phyloP scores from a whole-genome alignment of 2,329 filamentous ascomycete species.

The Teratosphaeria destructans region DNA sequence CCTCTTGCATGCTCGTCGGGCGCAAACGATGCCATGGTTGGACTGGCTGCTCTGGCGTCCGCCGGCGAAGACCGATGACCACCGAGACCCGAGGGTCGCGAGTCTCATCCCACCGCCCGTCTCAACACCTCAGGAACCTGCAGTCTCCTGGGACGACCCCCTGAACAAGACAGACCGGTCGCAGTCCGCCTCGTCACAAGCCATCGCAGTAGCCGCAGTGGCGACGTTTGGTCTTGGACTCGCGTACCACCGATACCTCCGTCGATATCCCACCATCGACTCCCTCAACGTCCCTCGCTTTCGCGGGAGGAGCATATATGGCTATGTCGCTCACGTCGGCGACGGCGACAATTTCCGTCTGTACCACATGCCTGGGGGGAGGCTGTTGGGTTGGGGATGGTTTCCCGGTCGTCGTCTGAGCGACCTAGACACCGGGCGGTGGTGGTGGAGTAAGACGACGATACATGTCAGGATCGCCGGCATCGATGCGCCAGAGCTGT shows the following conservation, averaged over 20 bases:
- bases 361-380: slow-evolving; percentile 89
- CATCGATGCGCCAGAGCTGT: slow-evolving; percentile 82
- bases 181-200: slow-evolving; percentile 44
- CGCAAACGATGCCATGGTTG: slow-evolving; percentile 8
- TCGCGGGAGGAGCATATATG: slow-evolving; percentile 65
- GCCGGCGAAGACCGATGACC: slow-evolving; percentile 18
- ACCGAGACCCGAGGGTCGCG: neutral
- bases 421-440: neutral
- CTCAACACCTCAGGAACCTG: neutral
- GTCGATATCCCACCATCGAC: slow-evolving; percentile 68
- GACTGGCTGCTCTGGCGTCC: slow-evolving; percentile 7
- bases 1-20: neutral
- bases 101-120: neutral
- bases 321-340: slow-evolving; percentile 82
- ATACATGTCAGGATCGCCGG: slow-evolving; percentile 85
- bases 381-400: slow-evolving; percentile 72
- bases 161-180: slow-evolving; percentile 41
- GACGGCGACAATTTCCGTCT: slow-evolving; percentile 94
- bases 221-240: slow-evolving; percentile 45
- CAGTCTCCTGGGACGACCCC: slow-evolving; percentile 34
- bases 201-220: slow-evolving; percentile 29
- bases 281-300: slow-evolving; percentile 68
- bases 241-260: slow-evolving; percentile 62
- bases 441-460: slow-evolving; percentile 36
- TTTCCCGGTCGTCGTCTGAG: slow-evolving; percentile 9